Conservation (phyloP, 1,139 yeast species). For the Saccharomycopsis crataegensis region DNA sequence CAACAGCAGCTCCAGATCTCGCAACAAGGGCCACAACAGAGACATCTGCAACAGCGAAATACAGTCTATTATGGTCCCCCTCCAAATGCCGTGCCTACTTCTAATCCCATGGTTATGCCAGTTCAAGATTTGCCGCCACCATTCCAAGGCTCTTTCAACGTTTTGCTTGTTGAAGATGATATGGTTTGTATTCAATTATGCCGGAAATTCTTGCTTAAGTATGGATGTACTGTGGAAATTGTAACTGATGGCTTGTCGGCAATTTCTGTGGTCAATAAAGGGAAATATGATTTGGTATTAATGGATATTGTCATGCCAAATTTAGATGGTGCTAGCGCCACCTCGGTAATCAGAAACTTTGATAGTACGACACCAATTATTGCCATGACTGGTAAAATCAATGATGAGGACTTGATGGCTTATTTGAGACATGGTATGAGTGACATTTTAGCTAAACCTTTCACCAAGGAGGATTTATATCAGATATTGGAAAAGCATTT, state of each 20-base stretch:
- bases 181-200: conserved; percentile 74
- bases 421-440: conserved; percentile 87
- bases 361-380: conserved; percentile 83
- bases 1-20: conserved; percentile 21
- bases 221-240: conserved; percentile 88
- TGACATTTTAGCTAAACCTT: conserved; percentile 87
- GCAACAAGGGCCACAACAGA: conserved; percentile 17
- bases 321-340: conserved; percentile 89
- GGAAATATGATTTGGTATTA: conserved; percentile 72
- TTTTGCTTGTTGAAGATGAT: conserved; percentile 80
- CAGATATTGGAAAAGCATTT: conserved; percentile 67
- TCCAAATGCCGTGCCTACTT: conserved; percentile 5
- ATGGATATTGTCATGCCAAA: conserved; percentile 97
- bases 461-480: conserved; percentile 76
- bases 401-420: conserved; percentile 70
- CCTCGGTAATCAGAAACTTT: conserved; percentile 75
- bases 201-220: conserved; percentile 70
- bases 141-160: conserved; percentile 41
- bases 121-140: conserved; percentile 21
- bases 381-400: conserved; percentile 89
- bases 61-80: conserved; percentile 1
- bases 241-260: conserved; percentile 92
- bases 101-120: neutral
- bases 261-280: conserved; percentile 68
- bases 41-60: neutral